Evolutionary conservation across 2,329 filamentous ascomycete genomes (phyloP).

Genomic region (Neoarthrinium moseri): DNA sequence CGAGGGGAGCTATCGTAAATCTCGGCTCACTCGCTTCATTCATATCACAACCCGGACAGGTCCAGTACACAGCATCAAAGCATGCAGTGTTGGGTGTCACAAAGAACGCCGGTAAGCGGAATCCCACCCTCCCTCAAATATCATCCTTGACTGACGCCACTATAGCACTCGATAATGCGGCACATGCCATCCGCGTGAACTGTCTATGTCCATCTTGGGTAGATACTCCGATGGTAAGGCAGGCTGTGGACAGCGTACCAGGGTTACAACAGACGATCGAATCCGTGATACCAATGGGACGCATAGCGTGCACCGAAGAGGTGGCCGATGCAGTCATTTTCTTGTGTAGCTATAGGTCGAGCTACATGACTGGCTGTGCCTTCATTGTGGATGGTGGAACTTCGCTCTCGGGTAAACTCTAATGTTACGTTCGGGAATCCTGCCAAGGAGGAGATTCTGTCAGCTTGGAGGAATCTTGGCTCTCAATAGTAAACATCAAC

Average conservation of each 20-base stretch:
- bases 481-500: too few species aligned
- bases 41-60: neutral
- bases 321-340: slow-evolving; percentile 3
- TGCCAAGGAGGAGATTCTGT: too few species aligned
- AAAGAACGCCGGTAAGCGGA: neutral
- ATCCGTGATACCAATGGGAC: neutral
- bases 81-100: slow-evolving; percentile 1
- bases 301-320: neutral
- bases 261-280: neutral
- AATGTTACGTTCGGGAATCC: too few species aligned
- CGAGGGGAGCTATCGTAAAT: slow-evolving; percentile 16
- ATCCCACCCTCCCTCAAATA: neutral
- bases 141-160: neutral
- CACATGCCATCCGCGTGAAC: slow-evolving; percentile 23
- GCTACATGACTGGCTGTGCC: slow-evolving; percentile 1
- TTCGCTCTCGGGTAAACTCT: too few species aligned
- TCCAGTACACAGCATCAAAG: slow-evolving; percentile 4
- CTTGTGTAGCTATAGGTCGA: slow-evolving; percentile 4
- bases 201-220: slow-evolving; percentile 24
- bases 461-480: too few species aligned
- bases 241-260: slow-evolving; percentile 11
- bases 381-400: slow-evolving; percentile 4
- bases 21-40: slow-evolving; percentile 3
- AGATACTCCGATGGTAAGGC: slow-evolving; percentile 23
- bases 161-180: slow-evolving; percentile 19